Evolutionary conservation across 805 yeast species (phyloP).

Genomic region (Candida ascalaphidarum): DNA sequence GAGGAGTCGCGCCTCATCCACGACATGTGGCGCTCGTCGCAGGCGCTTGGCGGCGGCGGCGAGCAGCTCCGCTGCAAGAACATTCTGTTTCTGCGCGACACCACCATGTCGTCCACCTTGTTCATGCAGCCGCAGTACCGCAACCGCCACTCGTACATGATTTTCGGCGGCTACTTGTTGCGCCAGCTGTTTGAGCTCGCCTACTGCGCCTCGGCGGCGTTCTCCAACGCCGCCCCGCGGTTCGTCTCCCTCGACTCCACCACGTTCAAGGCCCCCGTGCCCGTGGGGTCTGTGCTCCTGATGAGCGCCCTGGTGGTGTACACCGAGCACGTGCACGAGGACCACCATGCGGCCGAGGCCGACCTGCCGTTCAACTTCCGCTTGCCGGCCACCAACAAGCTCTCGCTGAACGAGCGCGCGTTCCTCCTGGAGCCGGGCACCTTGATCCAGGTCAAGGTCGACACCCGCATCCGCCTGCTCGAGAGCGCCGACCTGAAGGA

Average conservation of each 20-base stretch:
- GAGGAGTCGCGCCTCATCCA: conserved; percentile 72
- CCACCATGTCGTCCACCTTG: conserved; percentile 63
- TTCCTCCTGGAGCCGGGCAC: conserved; percentile 76
- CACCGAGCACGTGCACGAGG: conserved; percentile 64
- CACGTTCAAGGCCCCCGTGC: conserved; percentile 89
- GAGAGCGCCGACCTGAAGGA: conserved; percentile 54
- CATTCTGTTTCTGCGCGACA: conserved; percentile 60
- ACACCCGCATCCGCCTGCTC: conserved; percentile 65
- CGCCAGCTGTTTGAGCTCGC: conserved; percentile 92
- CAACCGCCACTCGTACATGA: conserved; percentile 89
- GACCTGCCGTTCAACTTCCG: conserved; percentile 42
- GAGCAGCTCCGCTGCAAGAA: too few relatives aligned
- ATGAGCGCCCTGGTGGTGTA: conserved; percentile 79
- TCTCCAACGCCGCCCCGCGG: conserved; percentile 77
- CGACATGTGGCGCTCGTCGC: conserved; percentile 53
- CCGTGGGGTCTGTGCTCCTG: conserved; percentile 84
- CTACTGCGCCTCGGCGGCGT: conserved; percentile 86
- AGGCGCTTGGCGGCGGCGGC: conserved; percentile 11
- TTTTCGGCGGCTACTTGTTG: conserved; percentile 89
- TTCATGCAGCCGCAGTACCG: conserved; percentile 97
- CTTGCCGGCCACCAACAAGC: conserved; percentile 48
- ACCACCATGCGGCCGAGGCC: conserved; percentile 10
- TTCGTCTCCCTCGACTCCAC: conserved; percentile 87
- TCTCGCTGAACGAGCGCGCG: conserved; percentile 44
- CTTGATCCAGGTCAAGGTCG: conserved; percentile 82